Base-by-base conservation (phyloP, 176 grass and related monocot genomes). In the Oryza australiensis region DNA sequence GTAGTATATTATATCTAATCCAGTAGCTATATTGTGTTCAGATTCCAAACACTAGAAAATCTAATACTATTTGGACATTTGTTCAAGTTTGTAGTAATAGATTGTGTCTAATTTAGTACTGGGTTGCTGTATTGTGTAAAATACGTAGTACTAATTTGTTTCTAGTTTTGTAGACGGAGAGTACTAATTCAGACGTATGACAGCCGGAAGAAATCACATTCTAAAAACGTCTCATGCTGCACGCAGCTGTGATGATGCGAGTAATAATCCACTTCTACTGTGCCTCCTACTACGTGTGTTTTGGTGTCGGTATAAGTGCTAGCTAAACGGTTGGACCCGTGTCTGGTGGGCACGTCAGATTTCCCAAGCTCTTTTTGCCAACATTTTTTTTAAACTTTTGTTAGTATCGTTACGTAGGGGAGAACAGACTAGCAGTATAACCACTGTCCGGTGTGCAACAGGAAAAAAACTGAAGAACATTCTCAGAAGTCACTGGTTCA, bases 381-480 rank as follows among this genome's bases (percentile, higher is more conserved):
- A 33, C 3, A 48, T 32, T 12, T 26, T n/a, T 53, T 34, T 12
- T 13, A 20, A 20, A 28, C 32, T 4, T 45, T 40, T 46, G 55
- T 82, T 72, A 43, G 8, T 24, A 23, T 66, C 12, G 68, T 20
- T 23, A 28, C 57, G 68, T 64, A 72, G 40, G 77, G 5, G 42
- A 53, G 77, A 11, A 68, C 63, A 37, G 7, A 37, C 35, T 37
- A 37, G n/a, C 35, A 59, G 45, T 20, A 18, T 49, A 41, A 9
- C 26, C 13, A 26, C 73, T 16, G 78, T 28, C 38, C 7, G 68
- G 9, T 29, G 68, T 28, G 70, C 69, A 26, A 2, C 24, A 12
- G 32, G n/a, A 23, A 41, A 40, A 33, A 14, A 71, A 15, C 32
- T n/a, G 43, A 40, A 30, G 30, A 84, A 68, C 72, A 76, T 76